Conservation (phyloP, 1,139 yeast genomes). For the Candida freyschussii region DNA sequence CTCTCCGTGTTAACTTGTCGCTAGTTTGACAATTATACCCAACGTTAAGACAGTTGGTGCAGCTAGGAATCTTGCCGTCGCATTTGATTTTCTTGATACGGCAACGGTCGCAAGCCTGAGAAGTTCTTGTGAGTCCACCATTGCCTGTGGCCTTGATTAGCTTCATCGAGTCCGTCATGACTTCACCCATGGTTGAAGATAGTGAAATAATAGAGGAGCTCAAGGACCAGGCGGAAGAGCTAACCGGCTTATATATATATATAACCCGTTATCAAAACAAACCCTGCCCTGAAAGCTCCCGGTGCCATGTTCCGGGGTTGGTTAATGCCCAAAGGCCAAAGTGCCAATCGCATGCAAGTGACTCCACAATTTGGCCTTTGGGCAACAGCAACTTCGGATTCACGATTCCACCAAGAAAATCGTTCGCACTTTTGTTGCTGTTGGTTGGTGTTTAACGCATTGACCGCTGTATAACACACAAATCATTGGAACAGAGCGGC, state of each 20-base stretch:
- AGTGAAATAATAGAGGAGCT: no score
- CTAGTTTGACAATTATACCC: slow-evolving; percentile 67
- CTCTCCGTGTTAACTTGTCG: slow-evolving; percentile 67
- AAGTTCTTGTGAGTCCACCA: slow-evolving; percentile 38
- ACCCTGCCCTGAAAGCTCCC: no score
- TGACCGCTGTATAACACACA: no score
- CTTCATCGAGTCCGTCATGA: slow-evolving; percentile 17
- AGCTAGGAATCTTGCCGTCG: slow-evolving; percentile 62
- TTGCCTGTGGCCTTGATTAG: slow-evolving; percentile 23
- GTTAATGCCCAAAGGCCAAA: no score
- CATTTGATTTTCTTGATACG: slow-evolving; percentile 72
- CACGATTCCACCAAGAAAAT: no score
- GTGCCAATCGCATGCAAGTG: slow-evolving; percentile 4
- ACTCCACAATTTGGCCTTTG: slow-evolving; percentile 9
- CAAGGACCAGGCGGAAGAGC: neutral
- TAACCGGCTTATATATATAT: neutral
- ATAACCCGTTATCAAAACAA: no score
- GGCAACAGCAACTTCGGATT: no score
- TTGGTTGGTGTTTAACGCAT: no score
- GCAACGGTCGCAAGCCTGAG: slow-evolving; percentile 81
- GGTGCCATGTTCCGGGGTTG: no score
- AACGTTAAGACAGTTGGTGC: slow-evolving; percentile 59
- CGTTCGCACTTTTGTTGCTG: no score
- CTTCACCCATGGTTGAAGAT: no score
- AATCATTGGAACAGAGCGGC: no score